phyloP scores from a whole-genome alignment of 495 filamentous ascomycete species.

The Margaritispora aquatica region DNA sequence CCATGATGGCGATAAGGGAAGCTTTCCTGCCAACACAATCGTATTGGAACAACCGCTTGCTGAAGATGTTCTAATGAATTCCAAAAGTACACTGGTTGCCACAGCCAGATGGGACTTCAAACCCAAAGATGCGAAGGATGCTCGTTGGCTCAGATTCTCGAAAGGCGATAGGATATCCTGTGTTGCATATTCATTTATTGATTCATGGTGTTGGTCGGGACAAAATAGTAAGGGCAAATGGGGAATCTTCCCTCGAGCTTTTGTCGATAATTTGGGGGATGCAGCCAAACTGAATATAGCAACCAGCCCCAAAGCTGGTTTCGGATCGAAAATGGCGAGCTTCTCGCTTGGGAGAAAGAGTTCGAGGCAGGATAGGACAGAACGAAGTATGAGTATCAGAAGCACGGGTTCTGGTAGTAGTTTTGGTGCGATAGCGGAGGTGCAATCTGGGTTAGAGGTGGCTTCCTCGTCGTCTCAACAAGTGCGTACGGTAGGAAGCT shows the following conservation, averaged over 20 bases:
- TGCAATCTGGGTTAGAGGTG: slow-evolving; percentile 7
- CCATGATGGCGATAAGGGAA: slow-evolving; percentile 38
- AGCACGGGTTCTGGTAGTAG: neutral
- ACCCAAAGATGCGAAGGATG: slow-evolving; percentile 32
- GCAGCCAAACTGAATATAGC: neutral
- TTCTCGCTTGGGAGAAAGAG: neutral
- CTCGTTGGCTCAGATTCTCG: slow-evolving; percentile 33
- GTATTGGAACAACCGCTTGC: slow-evolving; percentile 29
- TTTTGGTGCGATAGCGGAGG: neutral
- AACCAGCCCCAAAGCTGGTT: neutral
- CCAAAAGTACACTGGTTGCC: slow-evolving; percentile 29
- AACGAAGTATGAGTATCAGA: slow-evolving; percentile 1
- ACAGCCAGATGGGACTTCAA: slow-evolving; percentile 39
- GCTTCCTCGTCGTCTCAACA: neutral
- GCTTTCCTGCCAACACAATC: slow-evolving; percentile 34
- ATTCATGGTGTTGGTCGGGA: slow-evolving; percentile 43
- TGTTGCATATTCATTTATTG: slow-evolving; percentile 26
- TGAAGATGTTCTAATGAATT: slow-evolving; percentile 30
- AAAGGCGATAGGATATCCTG: slow-evolving; percentile 37
- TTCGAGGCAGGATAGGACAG: neutral
- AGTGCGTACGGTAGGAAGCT: neutral
- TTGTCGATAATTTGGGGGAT: slow-evolving; percentile 18
- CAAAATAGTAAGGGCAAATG: slow-evolving; percentile 36
- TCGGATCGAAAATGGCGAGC: neutral
- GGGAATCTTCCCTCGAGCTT: slow-evolving; percentile 34